Conservation (phyloP, 768 basidiomycete species). For the Goffeauzyma gilvescens region DNA sequence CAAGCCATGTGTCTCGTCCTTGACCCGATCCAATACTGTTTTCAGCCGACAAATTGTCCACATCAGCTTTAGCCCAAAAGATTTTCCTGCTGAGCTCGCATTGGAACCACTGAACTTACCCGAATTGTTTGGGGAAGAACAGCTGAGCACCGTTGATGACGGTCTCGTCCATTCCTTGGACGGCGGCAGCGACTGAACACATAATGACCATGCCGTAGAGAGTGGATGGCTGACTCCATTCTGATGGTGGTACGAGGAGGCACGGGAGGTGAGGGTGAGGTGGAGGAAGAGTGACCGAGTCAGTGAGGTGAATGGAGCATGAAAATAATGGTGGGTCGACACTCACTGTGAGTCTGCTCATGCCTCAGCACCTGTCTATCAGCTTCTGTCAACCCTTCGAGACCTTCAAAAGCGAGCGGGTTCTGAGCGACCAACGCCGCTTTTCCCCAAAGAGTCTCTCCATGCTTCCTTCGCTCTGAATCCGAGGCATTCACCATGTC, state of each 20-base stretch:
- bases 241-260: conserved; percentile 7
- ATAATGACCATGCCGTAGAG: conserved; percentile 22
- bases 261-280: neutral
- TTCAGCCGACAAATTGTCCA: too few relatives aligned
- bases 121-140: conserved; percentile 30
- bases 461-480: too few relatives aligned
- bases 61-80: too few relatives aligned
- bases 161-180: conserved; percentile 28
- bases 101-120: too few relatives aligned
- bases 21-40: conserved; percentile 16
- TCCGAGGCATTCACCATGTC: too few relatives aligned
- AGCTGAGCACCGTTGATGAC: conserved; percentile 25
- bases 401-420: conserved; percentile 16
- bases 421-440: conserved; percentile 25
- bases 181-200: conserved; percentile 17
- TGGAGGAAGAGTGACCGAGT: too few relatives aligned
- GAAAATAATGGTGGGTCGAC: neutral
- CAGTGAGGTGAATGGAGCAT: neutral
- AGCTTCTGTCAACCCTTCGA: conserved; percentile 21
- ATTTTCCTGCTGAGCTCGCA: too few relatives aligned
- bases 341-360: conserved; percentile 22
- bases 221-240: conserved; percentile 26
- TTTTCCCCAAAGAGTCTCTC: conserved; percentile 10
- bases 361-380: conserved; percentile 19
- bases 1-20: conserved; percentile 20